phyloP scores from a whole-genome alignment of 345 rosid genomes.

The Eucalyptus camaldulensis region DNA sequence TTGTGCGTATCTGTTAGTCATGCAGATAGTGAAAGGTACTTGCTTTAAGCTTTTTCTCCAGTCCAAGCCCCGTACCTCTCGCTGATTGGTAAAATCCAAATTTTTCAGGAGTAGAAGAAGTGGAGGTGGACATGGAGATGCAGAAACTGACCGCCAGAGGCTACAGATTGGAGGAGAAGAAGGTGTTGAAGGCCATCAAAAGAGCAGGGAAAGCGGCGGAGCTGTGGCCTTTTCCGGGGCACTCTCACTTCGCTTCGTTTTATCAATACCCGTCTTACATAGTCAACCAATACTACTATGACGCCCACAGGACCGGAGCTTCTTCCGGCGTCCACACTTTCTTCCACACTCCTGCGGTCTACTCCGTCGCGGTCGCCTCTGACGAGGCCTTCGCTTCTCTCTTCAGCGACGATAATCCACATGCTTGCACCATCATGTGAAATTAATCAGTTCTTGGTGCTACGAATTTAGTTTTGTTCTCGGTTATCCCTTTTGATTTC shows the following conservation, averaged over 20 bases:
- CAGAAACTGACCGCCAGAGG: constrained; percentile 79
- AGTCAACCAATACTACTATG: constrained; percentile 71
- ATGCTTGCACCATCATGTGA: constrained; percentile 79
- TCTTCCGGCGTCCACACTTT: constrained; percentile 33
- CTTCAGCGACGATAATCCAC: constrained; percentile 87
- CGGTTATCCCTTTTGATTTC: background rate
- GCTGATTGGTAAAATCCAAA: background rate
- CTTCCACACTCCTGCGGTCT: constrained; percentile 72
- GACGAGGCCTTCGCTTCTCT: constrained; percentile 79
- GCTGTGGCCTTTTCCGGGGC: constrained; percentile 85
- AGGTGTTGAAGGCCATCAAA: constrained; percentile 59
- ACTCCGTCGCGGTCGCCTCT: constrained; percentile 73
- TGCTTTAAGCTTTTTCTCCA: background rate
- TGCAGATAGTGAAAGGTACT: background rate
- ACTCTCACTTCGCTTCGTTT: constrained; percentile 62
- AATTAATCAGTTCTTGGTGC: background rate
- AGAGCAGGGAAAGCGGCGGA: constrained; percentile 76
- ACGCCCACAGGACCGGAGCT: constrained; percentile 26
- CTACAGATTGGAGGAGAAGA: constrained; percentile 50
- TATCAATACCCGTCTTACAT: constrained; percentile 70
- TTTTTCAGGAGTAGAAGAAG: constrained; percentile 65
- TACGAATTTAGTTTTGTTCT: background rate
- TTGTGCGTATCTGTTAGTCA: background rate
- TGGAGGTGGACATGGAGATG: constrained; percentile 74
- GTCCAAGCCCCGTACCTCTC: background rate